These are phyloP conservation scores for Pseudopyricularia javanii DNA, from an alignment of 2,329 filamentous ascomycete species.

Conservation along the genomic window DNA sequence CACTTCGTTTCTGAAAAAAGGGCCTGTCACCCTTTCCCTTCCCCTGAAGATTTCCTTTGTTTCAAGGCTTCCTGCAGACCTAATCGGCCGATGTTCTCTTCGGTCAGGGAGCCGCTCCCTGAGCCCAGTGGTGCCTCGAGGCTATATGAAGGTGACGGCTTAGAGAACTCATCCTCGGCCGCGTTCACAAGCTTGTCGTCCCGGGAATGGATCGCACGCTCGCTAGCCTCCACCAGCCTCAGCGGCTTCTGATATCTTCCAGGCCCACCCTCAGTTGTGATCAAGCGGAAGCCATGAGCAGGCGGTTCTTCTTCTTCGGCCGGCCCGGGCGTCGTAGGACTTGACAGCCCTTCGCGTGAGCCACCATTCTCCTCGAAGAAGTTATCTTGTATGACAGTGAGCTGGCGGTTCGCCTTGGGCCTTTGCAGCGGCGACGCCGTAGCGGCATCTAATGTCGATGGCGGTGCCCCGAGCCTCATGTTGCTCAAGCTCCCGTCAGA, in stretches of 20 bases:
- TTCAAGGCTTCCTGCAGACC: conserved; percentile 4
- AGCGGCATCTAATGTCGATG: neutral
- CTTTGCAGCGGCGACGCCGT: neutral
- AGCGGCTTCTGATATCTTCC: conserved; percentile 2
- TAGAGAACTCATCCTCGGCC: conserved; percentile 1
- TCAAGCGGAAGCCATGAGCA: conserved; percentile 5
- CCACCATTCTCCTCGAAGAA: neutral
- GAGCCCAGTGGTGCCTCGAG: conserved; percentile 6
- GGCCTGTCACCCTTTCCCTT: neutral
- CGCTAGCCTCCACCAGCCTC: conserved; percentile 8
- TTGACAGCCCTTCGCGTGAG: neutral
- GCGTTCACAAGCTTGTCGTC: conserved; percentile 16
- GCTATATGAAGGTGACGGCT: conserved; percentile 3
- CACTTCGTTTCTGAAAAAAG: neutral
- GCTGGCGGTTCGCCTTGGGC: neutral
- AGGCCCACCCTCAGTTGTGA: neutral
- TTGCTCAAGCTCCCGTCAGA: conserved; percentile 10
- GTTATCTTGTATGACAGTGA: neutral
- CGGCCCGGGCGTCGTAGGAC: conserved; percentile 4
- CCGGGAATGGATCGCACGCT: conserved; percentile 11
- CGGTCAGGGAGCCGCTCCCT: conserved; percentile 9
- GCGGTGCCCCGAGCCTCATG: conserved; percentile 3
- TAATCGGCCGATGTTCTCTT: conserved; percentile 14
- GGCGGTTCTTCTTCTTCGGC: neutral
- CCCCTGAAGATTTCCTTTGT: neutral